phyloP scores from a whole-genome alignment of 495 filamentous ascomycete genomes.

The Parathielavia hyrcaniae region DNA sequence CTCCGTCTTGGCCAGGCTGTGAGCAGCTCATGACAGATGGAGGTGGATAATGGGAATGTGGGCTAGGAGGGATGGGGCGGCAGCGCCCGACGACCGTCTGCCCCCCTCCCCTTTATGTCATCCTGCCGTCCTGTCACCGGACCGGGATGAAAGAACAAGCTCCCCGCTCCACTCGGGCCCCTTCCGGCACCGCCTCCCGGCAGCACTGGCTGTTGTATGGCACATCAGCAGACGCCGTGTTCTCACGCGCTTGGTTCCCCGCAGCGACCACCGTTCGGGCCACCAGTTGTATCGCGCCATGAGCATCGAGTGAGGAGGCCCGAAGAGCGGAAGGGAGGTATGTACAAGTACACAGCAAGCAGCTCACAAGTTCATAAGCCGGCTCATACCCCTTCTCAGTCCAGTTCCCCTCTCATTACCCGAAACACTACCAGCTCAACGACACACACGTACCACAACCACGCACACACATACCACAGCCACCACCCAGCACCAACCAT shows the following conservation, averaged over 20 bases:
- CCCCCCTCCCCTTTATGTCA: constrained; percentile 10
- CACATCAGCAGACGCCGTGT: background rate
- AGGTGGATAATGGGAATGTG: constrained; percentile 10
- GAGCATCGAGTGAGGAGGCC: background rate
- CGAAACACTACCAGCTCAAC: background rate
- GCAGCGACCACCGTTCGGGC: constrained; percentile 7
- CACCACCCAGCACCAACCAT: background rate
- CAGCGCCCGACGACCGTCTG: background rate
- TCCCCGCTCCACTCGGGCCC: background rate
- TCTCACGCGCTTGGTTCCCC: background rate
- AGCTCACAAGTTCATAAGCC: background rate
- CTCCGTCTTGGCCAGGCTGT: constrained; percentile 3
- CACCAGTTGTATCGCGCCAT: background rate
- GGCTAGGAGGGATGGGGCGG: background rate
- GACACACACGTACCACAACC: background rate
- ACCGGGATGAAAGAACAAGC: constrained; percentile 1
- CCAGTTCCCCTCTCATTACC: background rate
- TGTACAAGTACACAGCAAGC: background rate
- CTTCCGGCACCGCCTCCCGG: background rate
- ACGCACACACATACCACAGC: background rate
- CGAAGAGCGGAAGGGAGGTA: background rate
- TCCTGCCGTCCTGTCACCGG: background rate
- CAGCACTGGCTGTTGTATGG: background rate
- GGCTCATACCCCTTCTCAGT: background rate
- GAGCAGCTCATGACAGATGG: constrained; percentile 14